Evolutionary conservation across 2,329 filamentous ascomycete genomes (phyloP).

Genomic region (Aspergillus spinulosporus): DNA sequence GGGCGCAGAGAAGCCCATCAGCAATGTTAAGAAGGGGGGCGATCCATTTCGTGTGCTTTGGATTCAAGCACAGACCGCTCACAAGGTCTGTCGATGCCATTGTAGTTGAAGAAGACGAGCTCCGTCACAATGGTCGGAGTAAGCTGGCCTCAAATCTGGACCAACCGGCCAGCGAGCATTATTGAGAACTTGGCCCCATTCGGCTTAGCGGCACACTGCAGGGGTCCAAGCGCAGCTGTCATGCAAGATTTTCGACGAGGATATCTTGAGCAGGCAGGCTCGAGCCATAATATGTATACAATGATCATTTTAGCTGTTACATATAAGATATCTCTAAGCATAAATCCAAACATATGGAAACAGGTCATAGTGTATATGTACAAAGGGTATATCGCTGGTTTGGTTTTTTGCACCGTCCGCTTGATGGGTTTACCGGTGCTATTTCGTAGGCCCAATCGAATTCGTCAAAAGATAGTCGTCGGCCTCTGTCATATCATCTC

Average conservation of each 20-base stretch:
- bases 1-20: slow-evolving; percentile 69
- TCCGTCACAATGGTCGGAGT: neutral
- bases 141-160: neutral
- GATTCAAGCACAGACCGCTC: slow-evolving; percentile 52
- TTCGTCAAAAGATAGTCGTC: neutral
- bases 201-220: slow-evolving; percentile 20
- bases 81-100: slow-evolving; percentile 39
- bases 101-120: slow-evolving; percentile 3
- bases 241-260: neutral
- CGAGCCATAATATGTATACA: neutral
- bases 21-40: slow-evolving; percentile 65
- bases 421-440: neutral
- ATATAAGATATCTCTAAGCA: neutral
- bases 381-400: slow-evolving; percentile 26
- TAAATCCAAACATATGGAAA: slow-evolving; percentile 3
- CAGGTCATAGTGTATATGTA: slow-evolving; percentile 21
- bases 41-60: slow-evolving; percentile 62
- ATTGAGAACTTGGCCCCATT: slow-evolving; percentile 23
- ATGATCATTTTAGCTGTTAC: neutral
- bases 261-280: neutral
- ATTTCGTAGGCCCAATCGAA: neutral
- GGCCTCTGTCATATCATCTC: neutral
- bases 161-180: slow-evolving; percentile 3
- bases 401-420: neutral
- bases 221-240: neutral